Base-by-base conservation (phyloP, 1,284 basidiomycete genomes). In the Apiotrichum gamsii region DNA sequence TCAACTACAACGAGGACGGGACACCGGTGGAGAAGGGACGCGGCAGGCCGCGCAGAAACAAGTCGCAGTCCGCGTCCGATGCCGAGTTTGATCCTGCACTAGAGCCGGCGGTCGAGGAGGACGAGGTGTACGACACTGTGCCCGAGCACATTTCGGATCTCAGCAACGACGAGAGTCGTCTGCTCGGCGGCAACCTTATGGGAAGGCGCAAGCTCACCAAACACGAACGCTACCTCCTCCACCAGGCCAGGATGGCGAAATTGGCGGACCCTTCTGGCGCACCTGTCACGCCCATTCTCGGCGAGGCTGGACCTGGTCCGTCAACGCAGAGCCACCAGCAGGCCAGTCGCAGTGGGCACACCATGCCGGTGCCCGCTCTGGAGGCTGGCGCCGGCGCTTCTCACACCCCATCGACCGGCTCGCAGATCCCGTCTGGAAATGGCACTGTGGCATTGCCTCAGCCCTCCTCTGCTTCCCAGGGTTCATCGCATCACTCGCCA, bases 111-210 rank as follows among this genome's bases (percentile, higher is more conserved):
- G 25, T 25, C 3, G 47, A 44, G 14, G 32, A 16, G 16, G 45
- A 40, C 28, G 37, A 46, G 10, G 45, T 23, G 8, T 29, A 18
- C 25, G 20, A 32, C 16, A 36, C 38, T 4, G 36, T 32, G 0
- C 43, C 47, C 2, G 44, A 38, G 3, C 33, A 36, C 25, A 25
- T 43, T 8, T 37, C 39, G 13, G 51, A 52, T 18, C 50, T 52
- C 34, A 30, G 18, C 19, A 18, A 36, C 21, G 37, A 35, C 8
- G 19, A 24, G n/a, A 46, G 30, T 8, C 29, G 31, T n/a, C 13
- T 40, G 9, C 25, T 21, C 13, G 9, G 13, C 11, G 5, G 6
- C 10, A 5, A 25, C 11, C 9, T 8, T n/a, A 41, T 16, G 9
- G 29, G 37, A 20, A 20, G 23, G 28, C 24, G 16, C 28, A 49